phyloP scores from a whole-genome alignment of 2,329 filamentous ascomycete species.

The Achaetomium macrosporum region DNA sequence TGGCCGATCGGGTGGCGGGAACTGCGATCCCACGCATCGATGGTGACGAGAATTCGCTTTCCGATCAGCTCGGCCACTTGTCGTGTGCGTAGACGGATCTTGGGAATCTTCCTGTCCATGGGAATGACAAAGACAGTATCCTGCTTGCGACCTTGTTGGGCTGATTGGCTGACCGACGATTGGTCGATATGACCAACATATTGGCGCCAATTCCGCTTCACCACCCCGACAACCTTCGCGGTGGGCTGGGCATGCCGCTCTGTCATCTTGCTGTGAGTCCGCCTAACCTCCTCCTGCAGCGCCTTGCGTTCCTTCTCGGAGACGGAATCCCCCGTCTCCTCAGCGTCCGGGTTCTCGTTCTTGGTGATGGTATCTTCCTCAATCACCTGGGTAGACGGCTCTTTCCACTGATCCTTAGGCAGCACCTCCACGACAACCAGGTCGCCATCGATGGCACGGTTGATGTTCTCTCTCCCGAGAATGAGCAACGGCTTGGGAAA shows the following conservation, averaged over 20 bases:
- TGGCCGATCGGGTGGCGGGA: conserved; percentile 90
- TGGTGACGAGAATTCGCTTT: conserved; percentile 85
- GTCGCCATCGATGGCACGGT: conserved; percentile 86
- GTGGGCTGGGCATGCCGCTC: conserved; percentile 84
- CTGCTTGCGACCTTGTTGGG: conserved; percentile 73
- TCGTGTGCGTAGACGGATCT: conserved; percentile 86
- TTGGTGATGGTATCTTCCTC: conserved; percentile 89
- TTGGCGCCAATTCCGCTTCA: conserved; percentile 96
- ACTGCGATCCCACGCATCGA: conserved; percentile 92
- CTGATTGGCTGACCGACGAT: conserved; percentile 68
- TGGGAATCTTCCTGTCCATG: conserved; percentile 97
- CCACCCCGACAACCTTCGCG: conserved; percentile 81
- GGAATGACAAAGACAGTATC: conserved; percentile 92
- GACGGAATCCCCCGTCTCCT: conserved; percentile 70
- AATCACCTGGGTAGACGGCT: conserved; percentile 89
- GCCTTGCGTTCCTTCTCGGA: conserved; percentile 81
- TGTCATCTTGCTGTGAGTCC: conserved; percentile 67
- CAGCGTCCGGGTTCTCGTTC: conserved; percentile 87
- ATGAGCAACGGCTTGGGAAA: conserved; percentile 87
- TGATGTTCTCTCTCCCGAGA: conserved; percentile 91
- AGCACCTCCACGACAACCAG: conserved; percentile 89
- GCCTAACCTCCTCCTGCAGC: conserved; percentile 85
- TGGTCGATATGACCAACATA: conserved; percentile 95
- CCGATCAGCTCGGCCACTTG: conserved; percentile 85
- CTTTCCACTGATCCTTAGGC: conserved; percentile 94